These are phyloP conservation scores for Hortiboletus rubellus DNA, from an alignment of 1,284 basidiomycete genomes.

Conservation along the genomic window DNA sequence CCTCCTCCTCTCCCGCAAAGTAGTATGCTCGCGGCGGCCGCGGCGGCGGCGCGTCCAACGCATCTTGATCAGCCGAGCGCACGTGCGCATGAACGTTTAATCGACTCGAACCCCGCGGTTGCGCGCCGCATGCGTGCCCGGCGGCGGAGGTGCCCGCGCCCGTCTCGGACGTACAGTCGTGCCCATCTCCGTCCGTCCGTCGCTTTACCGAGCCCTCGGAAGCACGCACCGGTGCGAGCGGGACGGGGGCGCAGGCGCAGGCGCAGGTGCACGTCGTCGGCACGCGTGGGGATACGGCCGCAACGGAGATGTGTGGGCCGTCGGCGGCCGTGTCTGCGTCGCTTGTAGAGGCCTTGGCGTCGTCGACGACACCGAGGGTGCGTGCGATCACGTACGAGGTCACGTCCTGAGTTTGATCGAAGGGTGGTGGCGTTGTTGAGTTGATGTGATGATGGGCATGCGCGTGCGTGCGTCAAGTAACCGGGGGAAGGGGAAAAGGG, in stretches of 20 bases:
- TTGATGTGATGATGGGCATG: slow-evolving; percentile 3
- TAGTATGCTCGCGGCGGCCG: slow-evolving; percentile 44
- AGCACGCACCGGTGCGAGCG: not conserved
- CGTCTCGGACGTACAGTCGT: not conserved
- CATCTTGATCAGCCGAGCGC: not conserved
- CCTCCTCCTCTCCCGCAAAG: slow-evolving; percentile 53
- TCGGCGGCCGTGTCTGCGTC: slow-evolving; percentile 37
- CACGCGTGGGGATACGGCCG: not conserved
- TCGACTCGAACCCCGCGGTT: not conserved
- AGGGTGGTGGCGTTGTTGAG: not conserved
- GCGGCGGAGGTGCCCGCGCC: not conserved
- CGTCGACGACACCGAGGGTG: slow-evolving; percentile 73
- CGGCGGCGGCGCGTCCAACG: slow-evolving; percentile 1
- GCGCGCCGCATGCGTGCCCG: not conserved
- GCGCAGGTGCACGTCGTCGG: not conserved
- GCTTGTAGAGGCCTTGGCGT: slow-evolving; percentile 66
- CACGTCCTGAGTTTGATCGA: slow-evolving; percentile 57
- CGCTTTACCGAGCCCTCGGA: slow-evolving; percentile 19
- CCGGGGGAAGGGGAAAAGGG: not conserved
- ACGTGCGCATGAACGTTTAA: too few species aligned
- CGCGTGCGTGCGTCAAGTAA: not conserved
- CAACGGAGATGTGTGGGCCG: not conserved
- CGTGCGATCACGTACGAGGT: slow-evolving; percentile 81
- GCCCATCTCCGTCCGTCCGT: not conserved
- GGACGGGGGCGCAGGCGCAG: not conserved